Evolutionary conservation across 164 flowering plant species (phyloP), one percentile per base, ranked within the genome.

Genomic region (Berberis vulgaris): DNA sequence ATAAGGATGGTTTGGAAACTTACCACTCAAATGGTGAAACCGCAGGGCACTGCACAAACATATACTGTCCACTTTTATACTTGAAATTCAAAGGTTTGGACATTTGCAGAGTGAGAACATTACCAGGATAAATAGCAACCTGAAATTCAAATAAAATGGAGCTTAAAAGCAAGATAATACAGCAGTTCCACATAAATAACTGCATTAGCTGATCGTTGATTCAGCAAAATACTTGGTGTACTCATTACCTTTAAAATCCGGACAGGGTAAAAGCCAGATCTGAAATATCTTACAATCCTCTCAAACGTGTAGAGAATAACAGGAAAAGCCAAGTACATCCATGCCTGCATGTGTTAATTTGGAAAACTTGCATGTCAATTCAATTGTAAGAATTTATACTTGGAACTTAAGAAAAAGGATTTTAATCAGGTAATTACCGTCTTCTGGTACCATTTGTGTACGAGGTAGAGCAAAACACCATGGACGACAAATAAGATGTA

Each of bases 1-100:
- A 26, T 26, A 26, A 26, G 26, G 11, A 49, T 57, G 44, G 41
- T 40, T 41, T 41, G 38, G 6, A 2, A 55, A n/a, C 38, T 3
- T 81, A 95, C 99, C 99, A 95, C 55, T 95, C 99, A 73, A 95
- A 95, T 61, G 96, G 94, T 63, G 99, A 91, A 74, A 91, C 91
- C 13, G 84, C 89, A 49, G 99, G 99, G 65, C 99, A 95, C 72
- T 95, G 96, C 45, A 95, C 92, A 67, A 95, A 89, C 93, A 95
- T 95, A 73, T 95, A 95, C 49, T 89, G 97, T 49, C 99, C 99
- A 72, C 99, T 89, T 76, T 86, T 91, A 70, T 95, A 88, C 38
- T 73, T 79, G 75, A 91, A 95, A 60, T 82, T 86, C 26, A 86
- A 78, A 53, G 99, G 98, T 83, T 91, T 91, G 10, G 94, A 84